Conservation (phyloP, 768 basidiomycete species). For the Lanmaoa pseudosensibilis region DNA sequence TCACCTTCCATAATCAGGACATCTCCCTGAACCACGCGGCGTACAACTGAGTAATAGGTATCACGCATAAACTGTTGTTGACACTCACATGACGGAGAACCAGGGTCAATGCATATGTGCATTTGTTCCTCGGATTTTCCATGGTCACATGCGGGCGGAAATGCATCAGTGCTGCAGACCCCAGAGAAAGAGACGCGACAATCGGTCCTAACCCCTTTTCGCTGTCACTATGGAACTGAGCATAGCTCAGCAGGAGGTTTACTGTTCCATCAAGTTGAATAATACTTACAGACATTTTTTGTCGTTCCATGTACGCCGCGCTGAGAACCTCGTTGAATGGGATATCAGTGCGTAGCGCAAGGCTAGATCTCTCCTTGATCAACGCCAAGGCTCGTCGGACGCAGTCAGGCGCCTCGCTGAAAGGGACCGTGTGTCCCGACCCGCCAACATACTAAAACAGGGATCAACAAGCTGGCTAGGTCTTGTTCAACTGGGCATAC, state of each 20-base stretch:
- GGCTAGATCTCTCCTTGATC: slow-evolving; percentile 54
- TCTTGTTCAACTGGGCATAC: slow-evolving; percentile 35
- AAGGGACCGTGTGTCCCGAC: slow-evolving; percentile 69
- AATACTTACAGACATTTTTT: slow-evolving; percentile 72
- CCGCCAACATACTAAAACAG: slow-evolving; percentile 69
- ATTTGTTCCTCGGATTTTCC: slow-evolving; percentile 30
- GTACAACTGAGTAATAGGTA: slow-evolving; percentile 4
- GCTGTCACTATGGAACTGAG: slow-evolving; percentile 76
- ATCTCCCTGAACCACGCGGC: slow-evolving; percentile 60
- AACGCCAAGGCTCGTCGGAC: slow-evolving; percentile 57
- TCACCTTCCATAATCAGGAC: slow-evolving; percentile 76
- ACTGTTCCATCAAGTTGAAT: background rate
- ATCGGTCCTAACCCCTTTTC: slow-evolving; percentile 71
- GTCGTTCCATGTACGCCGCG: slow-evolving; percentile 82
- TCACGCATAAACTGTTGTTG: background rate
- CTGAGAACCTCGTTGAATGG: slow-evolving; percentile 79
- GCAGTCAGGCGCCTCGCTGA: slow-evolving; percentile 55
- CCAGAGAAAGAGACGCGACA: slow-evolving; percentile 76
- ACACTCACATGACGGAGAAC: slow-evolving; percentile 63
- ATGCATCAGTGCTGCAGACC: slow-evolving; percentile 77
- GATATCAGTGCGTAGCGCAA: slow-evolving; percentile 41
- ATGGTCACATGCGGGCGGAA: slow-evolving; percentile 55
- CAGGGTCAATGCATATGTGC: slow-evolving; percentile 48
- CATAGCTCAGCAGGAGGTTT: slow-evolving; percentile 7
- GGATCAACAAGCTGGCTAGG: slow-evolving; percentile 7